Evolutionary conservation across 306 rosid genomes (phyloP), one percentile per base, ranked within the genome.

Genomic region (barrel medic (Medicago truncatula)): DNA sequence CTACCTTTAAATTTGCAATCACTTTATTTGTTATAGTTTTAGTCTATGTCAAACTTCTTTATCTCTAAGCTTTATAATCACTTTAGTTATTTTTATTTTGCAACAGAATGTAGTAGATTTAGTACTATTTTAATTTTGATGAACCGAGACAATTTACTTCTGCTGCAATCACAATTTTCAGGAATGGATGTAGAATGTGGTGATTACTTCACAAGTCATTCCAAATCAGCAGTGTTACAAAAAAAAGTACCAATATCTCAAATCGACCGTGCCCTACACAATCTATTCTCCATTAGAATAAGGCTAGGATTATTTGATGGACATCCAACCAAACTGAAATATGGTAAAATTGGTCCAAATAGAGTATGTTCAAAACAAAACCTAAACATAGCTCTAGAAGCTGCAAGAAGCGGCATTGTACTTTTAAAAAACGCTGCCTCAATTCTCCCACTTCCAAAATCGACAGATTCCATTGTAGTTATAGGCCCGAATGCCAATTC

Each of bases 181-280:
- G 97, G 99, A 18, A 95, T 92, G 97, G 99, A 95, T 44, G 78
- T 92, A 5, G 86, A 95, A 59, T 95, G 99, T 41, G 99, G 99
- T 17, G 39, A 68, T 14, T 90, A 89, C 85, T 53, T 92, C 66
- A 64, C 66, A 5, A 36, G 73, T 14, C 73, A 95, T 83, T 84
- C 86, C 0, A 85, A 92, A 82, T 80, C 85, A 15, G 97, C 97
- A 38, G 91, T 90, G 36, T 14, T 47, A n/a, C 74, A 83, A 82
- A 89, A 77, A 44, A 92, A 89, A 47, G 25, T 95, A 31, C 20
- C 80, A 0, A 44, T 70, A 34, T 39, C 86, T 14, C 38, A 86
- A 71, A 76, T 95, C 18, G 86, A 95, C 89, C 82, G 91, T 39
- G 99, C 99, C 13, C 97, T 95, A 62, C 83, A 47, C 69, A 95